These are phyloP conservation scores for Stachybotrys elegans DNA, from an alignment of 2,329 filamentous ascomycete genomes.

Conservation along the genomic window DNA sequence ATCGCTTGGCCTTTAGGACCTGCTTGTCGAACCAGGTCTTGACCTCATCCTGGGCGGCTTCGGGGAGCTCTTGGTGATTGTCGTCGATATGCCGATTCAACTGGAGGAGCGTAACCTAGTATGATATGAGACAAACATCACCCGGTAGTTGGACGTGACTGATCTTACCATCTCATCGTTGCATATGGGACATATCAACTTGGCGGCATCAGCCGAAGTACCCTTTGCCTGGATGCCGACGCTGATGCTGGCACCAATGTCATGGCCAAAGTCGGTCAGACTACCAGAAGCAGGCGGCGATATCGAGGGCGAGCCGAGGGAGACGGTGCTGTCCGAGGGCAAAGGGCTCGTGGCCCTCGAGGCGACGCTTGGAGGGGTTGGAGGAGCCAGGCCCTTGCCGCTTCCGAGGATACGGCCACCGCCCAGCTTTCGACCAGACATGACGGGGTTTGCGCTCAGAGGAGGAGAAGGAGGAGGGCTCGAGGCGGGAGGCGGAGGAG, in stretches of 20 bases:
- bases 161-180: constrained; percentile 85
- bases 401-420: constrained; percentile 88
- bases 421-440: constrained; percentile 84
- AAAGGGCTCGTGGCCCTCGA: constrained; percentile 45
- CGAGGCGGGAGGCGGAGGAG: neutral
- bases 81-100: constrained; percentile 85
- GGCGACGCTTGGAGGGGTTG: constrained; percentile 35
- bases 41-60: constrained; percentile 85
- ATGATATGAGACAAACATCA: neutral
- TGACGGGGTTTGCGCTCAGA: constrained; percentile 33
- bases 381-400: constrained; percentile 74
- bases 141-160: neutral
- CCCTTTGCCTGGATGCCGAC: constrained; percentile 51
- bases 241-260: constrained; percentile 77
- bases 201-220: constrained; percentile 44
- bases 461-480: neutral
- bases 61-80: constrained; percentile 81
- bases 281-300: constrained; percentile 59
- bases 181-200: constrained; percentile 93
- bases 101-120: constrained; percentile 82
- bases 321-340: constrained; percentile 67
- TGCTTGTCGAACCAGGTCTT: constrained; percentile 97
- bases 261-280: constrained; percentile 66
- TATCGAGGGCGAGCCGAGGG: constrained; percentile 64
- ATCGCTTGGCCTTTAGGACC: constrained; percentile 86